Conservation (phyloP, 2,329 filamentous ascomycete genomes). For the Madurella fahalii region DNA sequence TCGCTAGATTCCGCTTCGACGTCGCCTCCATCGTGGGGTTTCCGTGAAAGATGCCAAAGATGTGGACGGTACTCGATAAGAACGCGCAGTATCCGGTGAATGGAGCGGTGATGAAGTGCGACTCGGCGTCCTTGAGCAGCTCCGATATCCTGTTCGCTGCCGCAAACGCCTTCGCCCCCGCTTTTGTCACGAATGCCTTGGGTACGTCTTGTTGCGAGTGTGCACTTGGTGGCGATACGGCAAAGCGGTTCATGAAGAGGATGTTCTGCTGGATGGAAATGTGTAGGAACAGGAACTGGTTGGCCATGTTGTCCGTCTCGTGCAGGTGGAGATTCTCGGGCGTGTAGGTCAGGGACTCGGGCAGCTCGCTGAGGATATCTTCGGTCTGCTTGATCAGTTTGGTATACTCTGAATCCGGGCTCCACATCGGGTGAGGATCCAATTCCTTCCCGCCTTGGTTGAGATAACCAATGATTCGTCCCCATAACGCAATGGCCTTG, state of each 20-base stretch:
- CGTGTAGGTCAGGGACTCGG: slow-evolving; percentile 68
- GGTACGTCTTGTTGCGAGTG: slow-evolving; percentile 67
- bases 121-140: slow-evolving; percentile 74
- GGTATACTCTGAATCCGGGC: slow-evolving; percentile 70
- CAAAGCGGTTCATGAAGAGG: slow-evolving; percentile 85
- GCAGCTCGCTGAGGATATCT: slow-evolving; percentile 65
- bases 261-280: slow-evolving; percentile 85
- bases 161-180: slow-evolving; percentile 70
- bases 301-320: slow-evolving; percentile 76
- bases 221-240: slow-evolving; percentile 65
- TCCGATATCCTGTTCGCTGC: slow-evolving; percentile 85
- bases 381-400: slow-evolving; percentile 67
- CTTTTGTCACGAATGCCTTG: slow-evolving; percentile 70
- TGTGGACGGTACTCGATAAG: slow-evolving; percentile 88
- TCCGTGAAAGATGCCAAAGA: slow-evolving; percentile 85
- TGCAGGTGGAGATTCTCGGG: slow-evolving; percentile 80
- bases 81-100: slow-evolving; percentile 96
- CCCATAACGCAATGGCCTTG: slow-evolving; percentile 81
- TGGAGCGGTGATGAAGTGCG: slow-evolving; percentile 78
- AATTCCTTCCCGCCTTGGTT: slow-evolving; percentile 83
- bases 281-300: slow-evolving; percentile 90
- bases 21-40: slow-evolving; percentile 69
- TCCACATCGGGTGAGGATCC: slow-evolving; percentile 77
- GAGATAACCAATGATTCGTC: slow-evolving; percentile 80
- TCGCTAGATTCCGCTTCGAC: slow-evolving; percentile 78